A percentile compares a stretch with the other conserved stretches of the same genome.
Conservation (phyloP, 106 monocot genomes). For the Vanilla planifolia region DNA sequence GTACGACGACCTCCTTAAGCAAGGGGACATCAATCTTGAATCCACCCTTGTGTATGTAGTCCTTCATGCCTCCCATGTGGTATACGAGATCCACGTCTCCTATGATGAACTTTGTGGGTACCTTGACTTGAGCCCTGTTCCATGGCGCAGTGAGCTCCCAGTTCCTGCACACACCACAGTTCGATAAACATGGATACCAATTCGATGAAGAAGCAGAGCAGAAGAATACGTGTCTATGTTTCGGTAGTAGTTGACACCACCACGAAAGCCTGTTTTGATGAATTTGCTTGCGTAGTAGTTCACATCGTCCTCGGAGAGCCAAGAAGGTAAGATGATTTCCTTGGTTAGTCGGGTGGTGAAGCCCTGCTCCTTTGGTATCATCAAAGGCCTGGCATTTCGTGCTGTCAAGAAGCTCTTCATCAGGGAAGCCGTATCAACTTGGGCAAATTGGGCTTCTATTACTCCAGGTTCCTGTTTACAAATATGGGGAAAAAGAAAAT, state of each 20-base stretch:
- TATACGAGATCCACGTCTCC: not conserved
- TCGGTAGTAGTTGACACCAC: conserved; percentile 68
- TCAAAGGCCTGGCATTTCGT: conserved; percentile 2
- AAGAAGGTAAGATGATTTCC: conserved; percentile 23
- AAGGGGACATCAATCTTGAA: not conserved
- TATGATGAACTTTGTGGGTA: conserved; percentile 35
- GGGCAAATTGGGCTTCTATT: conserved; percentile 16
- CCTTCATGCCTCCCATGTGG: not conserved
- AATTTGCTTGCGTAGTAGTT: conserved; percentile 48
- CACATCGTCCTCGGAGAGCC: conserved; percentile 53
- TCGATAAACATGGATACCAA: no score
- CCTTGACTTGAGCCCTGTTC: conserved; percentile 31
- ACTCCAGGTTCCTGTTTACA: conserved; percentile 18
- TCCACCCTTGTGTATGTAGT: not conserved
- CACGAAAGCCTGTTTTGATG: conserved; percentile 38
- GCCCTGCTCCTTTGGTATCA: conserved; percentile 7
- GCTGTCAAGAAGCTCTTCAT: conserved; percentile 9
- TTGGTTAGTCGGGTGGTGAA: no score
- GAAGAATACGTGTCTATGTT: conserved; percentile 42
- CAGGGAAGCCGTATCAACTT: not conserved
- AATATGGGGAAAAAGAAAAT: no score
- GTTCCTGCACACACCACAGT: conserved; percentile 22
- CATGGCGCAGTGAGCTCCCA: conserved; percentile 54
- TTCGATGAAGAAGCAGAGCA: no score
- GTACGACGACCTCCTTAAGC: not conserved